Conservation (phyloP, 805 yeast genomes). For the Spathaspora sp. region DNA sequence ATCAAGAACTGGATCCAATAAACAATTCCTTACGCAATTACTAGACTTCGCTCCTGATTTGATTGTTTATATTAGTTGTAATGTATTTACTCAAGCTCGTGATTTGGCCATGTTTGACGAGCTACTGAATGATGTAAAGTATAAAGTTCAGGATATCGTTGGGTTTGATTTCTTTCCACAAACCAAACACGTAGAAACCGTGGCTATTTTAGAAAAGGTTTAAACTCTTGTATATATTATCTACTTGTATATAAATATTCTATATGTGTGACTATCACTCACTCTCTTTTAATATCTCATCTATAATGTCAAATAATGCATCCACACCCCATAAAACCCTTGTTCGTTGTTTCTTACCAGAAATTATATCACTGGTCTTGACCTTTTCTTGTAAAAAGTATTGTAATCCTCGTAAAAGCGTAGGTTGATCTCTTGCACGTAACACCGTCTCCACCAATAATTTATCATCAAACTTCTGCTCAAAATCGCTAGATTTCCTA, state of each 20-base stretch:
- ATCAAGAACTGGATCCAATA: slow-evolving; percentile 39
- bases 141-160: slow-evolving; percentile 21
- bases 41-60: slow-evolving; percentile 32
- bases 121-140: slow-evolving; percentile 15
- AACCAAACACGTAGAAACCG: slow-evolving; percentile 56
- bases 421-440: slow-evolving; percentile 55
- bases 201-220: slow-evolving; percentile 39
- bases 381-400: slow-evolving; percentile 52
- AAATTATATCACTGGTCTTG: slow-evolving; percentile 42
- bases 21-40: slow-evolving; percentile 32
- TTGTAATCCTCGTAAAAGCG: slow-evolving; percentile 63
- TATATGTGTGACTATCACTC: slow-evolving; percentile 26
- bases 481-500: slow-evolving; percentile 25
- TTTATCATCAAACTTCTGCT: slow-evolving; percentile 44
- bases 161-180: slow-evolving; percentile 54
- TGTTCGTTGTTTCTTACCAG: slow-evolving; percentile 50
- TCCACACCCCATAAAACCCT: slow-evolving; percentile 69
- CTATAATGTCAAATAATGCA: slow-evolving; percentile 48
- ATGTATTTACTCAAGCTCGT: slow-evolving; percentile 44
- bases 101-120: slow-evolving; percentile 30
- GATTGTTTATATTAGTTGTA: slow-evolving; percentile 42
- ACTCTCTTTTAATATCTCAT: slow-evolving; percentile 44
- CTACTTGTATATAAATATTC: neutral
- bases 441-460: slow-evolving; percentile 45
- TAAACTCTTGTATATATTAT: neutral